These are phyloP conservation scores for Vinca major DNA, from an alignment of 305 asterid genomes.

Conservation along the genomic window DNA sequence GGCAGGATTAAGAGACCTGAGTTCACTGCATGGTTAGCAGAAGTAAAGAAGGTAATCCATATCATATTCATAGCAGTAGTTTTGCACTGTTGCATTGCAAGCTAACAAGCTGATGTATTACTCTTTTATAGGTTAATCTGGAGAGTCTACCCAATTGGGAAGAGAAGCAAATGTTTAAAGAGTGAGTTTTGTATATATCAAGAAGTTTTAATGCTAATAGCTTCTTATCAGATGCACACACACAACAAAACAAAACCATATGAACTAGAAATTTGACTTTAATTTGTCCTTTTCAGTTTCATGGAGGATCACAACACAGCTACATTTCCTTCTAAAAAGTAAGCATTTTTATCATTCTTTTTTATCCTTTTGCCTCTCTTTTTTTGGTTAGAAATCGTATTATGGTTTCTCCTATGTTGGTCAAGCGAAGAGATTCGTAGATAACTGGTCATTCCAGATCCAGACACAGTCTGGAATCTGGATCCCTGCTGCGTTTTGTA, in stretches of 20 bases:
- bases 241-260: background rate
- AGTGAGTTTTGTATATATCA: conserved; percentile 34
- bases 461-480: background rate
- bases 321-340: conserved; percentile 93
- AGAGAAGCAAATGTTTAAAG: conserved; percentile 90
- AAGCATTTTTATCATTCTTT: conserved; percentile 27
- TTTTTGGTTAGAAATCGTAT: background rate
- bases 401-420: background rate
- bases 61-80: background rate
- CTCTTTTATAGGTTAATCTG: conserved; percentile 61
- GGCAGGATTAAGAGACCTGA: conserved; percentile 90
- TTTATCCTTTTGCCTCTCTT: conserved; percentile 1
- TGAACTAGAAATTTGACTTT: background rate
- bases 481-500: background rate
- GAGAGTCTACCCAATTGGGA: conserved; percentile 93
- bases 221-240: background rate
- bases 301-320: conserved; percentile 99
- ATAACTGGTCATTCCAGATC: background rate
- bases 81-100: conserved; percentile 7
- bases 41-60: conserved; percentile 64
- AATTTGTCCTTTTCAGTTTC: conserved; percentile 48
- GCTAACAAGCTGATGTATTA: conserved; percentile 16
- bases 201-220: background rate
- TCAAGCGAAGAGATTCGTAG: background rate
- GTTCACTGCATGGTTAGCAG: conserved; percentile 86